These are phyloP conservation scores for Linum trigynum DNA, from an alignment of 345 rosid genomes.

Conservation along the genomic window DNA sequence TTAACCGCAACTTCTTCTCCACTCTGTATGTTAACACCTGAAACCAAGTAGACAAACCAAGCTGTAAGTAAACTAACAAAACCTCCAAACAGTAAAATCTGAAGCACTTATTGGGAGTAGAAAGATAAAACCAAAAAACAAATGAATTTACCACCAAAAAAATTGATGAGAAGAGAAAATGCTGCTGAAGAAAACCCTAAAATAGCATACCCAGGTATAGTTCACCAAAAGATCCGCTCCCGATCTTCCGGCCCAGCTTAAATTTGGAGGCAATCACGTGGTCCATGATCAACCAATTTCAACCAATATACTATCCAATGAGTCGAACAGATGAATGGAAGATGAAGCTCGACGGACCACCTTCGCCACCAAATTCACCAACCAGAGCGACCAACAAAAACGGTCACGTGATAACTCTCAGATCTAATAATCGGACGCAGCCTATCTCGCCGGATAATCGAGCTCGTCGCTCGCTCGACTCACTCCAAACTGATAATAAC, in stretches of 20 bases:
- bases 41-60: not conserved
- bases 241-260: no score
- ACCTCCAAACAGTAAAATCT: no score
- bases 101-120: not conserved
- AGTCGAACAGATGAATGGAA: not conserved
- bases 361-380: not conserved
- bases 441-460: not conserved
- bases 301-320: not conserved
- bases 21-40: not conserved
- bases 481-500: not conserved
- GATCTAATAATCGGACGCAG: not conserved
- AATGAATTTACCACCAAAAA: no score
- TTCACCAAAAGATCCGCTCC: no score
- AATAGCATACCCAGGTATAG: no score
- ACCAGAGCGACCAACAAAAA: not conserved
- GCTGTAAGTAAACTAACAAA: not conserved
- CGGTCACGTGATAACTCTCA: not conserved
- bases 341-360: not conserved
- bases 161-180: not conserved
- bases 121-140: not conserved
- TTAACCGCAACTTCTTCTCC: constrained; percentile 4
- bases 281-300: no score
- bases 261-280: no score
- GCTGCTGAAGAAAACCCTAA: not conserved
- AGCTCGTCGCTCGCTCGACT: not conserved